Conservation (phyloP, 306 rosid species). For the Purshia tridentata region DNA sequence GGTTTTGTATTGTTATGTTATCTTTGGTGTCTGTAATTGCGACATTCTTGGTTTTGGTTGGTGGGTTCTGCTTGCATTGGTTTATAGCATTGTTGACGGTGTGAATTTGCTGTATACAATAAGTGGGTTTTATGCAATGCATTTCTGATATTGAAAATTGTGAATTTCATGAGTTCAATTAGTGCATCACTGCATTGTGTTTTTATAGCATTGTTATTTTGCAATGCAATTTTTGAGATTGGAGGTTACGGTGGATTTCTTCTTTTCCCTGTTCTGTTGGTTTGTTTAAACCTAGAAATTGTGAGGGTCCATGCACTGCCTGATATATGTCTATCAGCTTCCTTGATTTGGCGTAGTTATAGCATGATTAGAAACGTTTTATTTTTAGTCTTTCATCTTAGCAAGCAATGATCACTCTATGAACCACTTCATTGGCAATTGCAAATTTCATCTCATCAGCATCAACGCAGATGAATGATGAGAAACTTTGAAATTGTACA, state of each 20-base stretch:
- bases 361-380: not conserved
- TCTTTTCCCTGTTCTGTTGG: not conserved
- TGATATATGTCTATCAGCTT: not conserved
- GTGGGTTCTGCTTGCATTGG: constrained; percentile 9
- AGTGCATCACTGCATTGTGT: not conserved
- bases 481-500: constrained; percentile 2
- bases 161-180: not conserved
- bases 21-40: constrained; percentile 1
- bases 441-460: not conserved
- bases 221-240: constrained; percentile 1
- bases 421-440: not conserved
- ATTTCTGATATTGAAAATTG: not conserved
- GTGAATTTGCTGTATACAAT: constrained; percentile 1
- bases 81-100: not conserved
- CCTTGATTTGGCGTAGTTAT: not conserved
- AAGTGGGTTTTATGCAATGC: not conserved
- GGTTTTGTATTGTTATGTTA: not conserved
- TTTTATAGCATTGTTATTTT: not conserved
- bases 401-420: not conserved
- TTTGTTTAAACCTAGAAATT: not conserved
- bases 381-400: not conserved
- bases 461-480: not conserved
- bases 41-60: constrained; percentile 9
- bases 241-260: not conserved
- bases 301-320: not conserved